Base-by-base conservation (phyloP, 108 stramenopile species). In the Cylindrotheca closterium region DNA sequence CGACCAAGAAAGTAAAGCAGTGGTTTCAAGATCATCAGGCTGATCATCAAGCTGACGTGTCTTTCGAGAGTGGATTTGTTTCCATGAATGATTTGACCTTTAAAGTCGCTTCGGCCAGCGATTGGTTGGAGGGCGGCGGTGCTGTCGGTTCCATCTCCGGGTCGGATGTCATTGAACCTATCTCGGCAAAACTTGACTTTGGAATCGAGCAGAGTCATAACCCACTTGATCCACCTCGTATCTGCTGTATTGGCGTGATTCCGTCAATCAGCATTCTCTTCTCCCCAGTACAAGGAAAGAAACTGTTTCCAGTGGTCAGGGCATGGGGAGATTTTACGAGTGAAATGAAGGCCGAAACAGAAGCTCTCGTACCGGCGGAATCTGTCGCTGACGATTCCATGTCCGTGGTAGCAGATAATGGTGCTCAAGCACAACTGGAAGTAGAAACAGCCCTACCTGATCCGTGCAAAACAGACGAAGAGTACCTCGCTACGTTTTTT, bases 171-270 rank as follows among this genome's bases (percentile, higher is more conserved):
- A 81, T 91, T 55, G 84, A 88, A 73, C 92, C 92, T 7, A 72
- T 91, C 23, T 73, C 84, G 2, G 56, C 87, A 34, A 59, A 66
- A 0, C 60, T 91, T 23, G 74, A 79, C 31, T 75, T 88, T 60
- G 92, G 85, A 24, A 55, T 93, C 7, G 87, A 88, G 55, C 74
- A 64, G 42, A 68, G 60, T 1, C 55, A 69, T 51, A 56, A 65
- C 15, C 59, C 73, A 52, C 68, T 65, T 8, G 80, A 78, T 48
- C 60, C 62, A 26, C 85, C 87, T 47, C 81, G 86, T 28, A 68
- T 79, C 48, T 93, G 88, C 63, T 70, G 75, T 37, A 72, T 90
- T 71, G 92, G 87, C 3, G 81, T 82, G 42, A 61, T 93, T 26
- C 88, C 88, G 7, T 69, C 83, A 0, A 81, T 93, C 45, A 64